phyloP scores from a whole-genome alignment of 2,329 filamentous ascomycete genomes.

The Venturiaceae sp. region DNA sequence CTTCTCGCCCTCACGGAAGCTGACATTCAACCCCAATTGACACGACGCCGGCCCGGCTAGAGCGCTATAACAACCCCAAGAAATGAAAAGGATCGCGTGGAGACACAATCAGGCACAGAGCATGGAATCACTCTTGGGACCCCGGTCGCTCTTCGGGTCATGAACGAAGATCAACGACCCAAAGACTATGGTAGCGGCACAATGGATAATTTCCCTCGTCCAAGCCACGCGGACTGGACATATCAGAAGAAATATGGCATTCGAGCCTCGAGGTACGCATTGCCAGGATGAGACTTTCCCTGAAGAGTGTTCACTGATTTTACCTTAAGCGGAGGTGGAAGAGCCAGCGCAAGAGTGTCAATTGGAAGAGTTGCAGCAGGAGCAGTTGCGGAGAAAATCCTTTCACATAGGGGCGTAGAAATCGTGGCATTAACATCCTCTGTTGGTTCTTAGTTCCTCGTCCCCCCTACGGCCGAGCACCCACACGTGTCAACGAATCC shows the following conservation, averaged over 20 bases:
- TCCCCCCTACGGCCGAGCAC: constrained; percentile 58
- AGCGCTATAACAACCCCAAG: constrained; percentile 83
- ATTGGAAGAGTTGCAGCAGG: constrained; percentile 85
- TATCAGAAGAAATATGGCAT: constrained; percentile 96
- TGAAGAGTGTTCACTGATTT: background rate
- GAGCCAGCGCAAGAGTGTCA: constrained; percentile 88
- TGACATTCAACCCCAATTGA: constrained; percentile 93
- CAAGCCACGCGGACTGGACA: constrained; percentile 92
- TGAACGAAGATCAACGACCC: constrained; percentile 87
- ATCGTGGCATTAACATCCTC: constrained; percentile 86
- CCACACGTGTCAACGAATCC: constrained; percentile 66
- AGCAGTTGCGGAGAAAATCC: constrained; percentile 88
- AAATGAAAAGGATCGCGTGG: constrained; percentile 82
- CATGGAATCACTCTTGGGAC: constrained; percentile 84
- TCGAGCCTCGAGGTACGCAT: constrained; percentile 53
- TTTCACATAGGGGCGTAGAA: constrained; percentile 75
- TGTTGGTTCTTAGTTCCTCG: constrained; percentile 70
- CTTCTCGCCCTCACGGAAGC: constrained; percentile 75
- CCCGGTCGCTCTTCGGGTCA: constrained; percentile 77
- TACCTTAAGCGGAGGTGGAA: constrained; percentile 66
- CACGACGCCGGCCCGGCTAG: constrained; percentile 72
- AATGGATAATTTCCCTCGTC: constrained; percentile 85
- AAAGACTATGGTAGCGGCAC: constrained; percentile 84
- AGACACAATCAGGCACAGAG: constrained; percentile 89
- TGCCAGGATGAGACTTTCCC: background rate